phyloP scores from a whole-genome alignment of 2,329 filamentous ascomycete genomes.

The Elsinoe fawcettii region DNA sequence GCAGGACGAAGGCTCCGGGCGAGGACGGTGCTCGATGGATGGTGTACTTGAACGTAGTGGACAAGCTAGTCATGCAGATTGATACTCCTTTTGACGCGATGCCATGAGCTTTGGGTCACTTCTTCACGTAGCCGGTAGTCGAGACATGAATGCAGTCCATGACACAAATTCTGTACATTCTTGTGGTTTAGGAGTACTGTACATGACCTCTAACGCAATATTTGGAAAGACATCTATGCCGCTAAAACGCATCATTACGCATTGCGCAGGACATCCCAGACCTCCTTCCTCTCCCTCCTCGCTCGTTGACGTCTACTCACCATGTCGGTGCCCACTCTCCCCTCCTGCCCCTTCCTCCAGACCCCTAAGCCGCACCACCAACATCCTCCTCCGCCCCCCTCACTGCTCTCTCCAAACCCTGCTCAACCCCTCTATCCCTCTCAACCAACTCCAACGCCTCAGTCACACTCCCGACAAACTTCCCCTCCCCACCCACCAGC shows the following conservation, averaged over 20 bases:
- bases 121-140: not conserved
- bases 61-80: not conserved
- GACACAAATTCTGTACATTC: not conserved
- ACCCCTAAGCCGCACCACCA: not conserved
- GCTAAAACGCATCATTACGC: constrained; percentile 9
- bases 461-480: constrained; percentile 77
- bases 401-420: constrained; percentile 18
- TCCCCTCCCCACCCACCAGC: constrained; percentile 63
- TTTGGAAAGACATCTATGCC: not conserved
- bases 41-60: not conserved
- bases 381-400: not conserved
- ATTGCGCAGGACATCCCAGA: constrained; percentile 45
- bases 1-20: not conserved
- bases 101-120: not conserved
- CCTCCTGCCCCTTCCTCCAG: not conserved
- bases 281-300: constrained; percentile 55
- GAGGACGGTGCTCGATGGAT: not conserved
- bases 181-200: not conserved
- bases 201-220: not conserved
- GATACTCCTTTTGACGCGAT: not conserved
- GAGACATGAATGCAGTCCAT: constrained; percentile 3
- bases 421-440: constrained; percentile 49
- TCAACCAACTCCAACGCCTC: constrained; percentile 79
- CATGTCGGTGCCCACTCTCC: not conserved
- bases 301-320: constrained; percentile 40